Evolutionary conservation across 345 rosid species (phyloP).

Genomic region (Clausena lansium): DNA sequence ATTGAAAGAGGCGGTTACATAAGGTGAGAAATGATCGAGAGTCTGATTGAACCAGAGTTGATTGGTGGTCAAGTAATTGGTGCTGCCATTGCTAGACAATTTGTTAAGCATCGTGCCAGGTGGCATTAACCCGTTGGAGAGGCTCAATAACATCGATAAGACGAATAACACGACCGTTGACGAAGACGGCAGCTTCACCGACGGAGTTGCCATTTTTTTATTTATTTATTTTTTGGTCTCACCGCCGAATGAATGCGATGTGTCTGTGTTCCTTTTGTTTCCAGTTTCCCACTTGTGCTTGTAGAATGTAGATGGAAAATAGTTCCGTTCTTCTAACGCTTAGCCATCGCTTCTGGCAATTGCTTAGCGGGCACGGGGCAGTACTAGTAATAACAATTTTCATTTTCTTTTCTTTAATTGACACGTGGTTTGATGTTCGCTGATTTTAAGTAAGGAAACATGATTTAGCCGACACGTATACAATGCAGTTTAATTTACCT

Average conservation of each 20-base stretch:
- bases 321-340: no score
- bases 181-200: constrained; percentile 5
- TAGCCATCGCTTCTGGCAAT: no score
- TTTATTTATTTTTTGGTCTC: neutral
- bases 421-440: no score
- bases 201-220: neutral
- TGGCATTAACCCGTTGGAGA: constrained; percentile 38
- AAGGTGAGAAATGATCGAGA: constrained; percentile 84
- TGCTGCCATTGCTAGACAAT: constrained; percentile 23
- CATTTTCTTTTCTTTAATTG: no score
- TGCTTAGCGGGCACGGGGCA: no score
- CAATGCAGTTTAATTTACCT: no score
- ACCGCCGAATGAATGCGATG: neutral
- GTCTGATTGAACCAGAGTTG: constrained; percentile 85
- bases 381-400: no score
- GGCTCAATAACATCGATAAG: constrained; percentile 12
- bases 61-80: constrained; percentile 58
- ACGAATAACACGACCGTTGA: neutral
- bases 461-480: no score
- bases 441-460: no score
- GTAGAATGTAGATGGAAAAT: no score
- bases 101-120: constrained; percentile 41
- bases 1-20: constrained; percentile 32
- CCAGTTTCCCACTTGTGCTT: no score
- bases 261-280: no score